A percentile compares a stretch with the other conserved stretches of the same genome.
phyloP scores from a whole-genome alignment of 2,329 filamentous ascomycete species.

The Aspergillus intermedius region DNA sequence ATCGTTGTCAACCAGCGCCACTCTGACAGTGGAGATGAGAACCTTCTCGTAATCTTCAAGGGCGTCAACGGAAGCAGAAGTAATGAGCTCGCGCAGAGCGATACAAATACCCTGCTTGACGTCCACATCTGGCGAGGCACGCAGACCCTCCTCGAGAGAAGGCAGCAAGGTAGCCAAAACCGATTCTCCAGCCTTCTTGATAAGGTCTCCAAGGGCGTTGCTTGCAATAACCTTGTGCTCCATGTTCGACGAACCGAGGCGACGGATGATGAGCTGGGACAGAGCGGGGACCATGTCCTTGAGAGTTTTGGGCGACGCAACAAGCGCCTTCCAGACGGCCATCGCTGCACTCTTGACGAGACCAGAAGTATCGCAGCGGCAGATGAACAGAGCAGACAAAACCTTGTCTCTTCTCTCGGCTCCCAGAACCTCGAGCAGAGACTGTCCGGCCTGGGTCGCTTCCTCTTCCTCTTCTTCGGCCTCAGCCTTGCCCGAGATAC shows the following conservation, averaged over 20 bases:
- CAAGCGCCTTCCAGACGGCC: constrained; percentile 92
- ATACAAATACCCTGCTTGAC: constrained; percentile 97
- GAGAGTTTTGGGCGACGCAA: constrained; percentile 82
- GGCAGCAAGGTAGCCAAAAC: constrained; percentile 83
- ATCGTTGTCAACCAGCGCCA: constrained; percentile 83
- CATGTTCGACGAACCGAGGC: constrained; percentile 91
- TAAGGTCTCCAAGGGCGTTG: constrained; percentile 92
- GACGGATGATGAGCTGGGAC: constrained; percentile 87
- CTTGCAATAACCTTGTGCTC: constrained; percentile 98
- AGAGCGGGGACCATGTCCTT: constrained; percentile 94
- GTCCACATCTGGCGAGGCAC: constrained; percentile 82
- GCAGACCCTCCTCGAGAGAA: constrained; percentile 84
- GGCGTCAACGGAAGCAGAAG: constrained; percentile 78
- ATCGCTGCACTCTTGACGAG: constrained; percentile 85
- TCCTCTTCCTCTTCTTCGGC: constrained; percentile 65
- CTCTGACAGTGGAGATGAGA: constrained; percentile 87
- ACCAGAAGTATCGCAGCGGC: constrained; percentile 90
- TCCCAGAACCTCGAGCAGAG: constrained; percentile 87
- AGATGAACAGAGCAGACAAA: constrained; percentile 93
- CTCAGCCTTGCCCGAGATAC: constrained; percentile 74
- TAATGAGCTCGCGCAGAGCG: constrained; percentile 86
- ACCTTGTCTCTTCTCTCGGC: constrained; percentile 97
- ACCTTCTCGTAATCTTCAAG: constrained; percentile 93
- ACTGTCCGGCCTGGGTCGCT: constrained; percentile 79
- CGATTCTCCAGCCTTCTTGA: constrained; percentile 91